Percentiles rank a stretch among this genome's conserved stretches.
These are phyloP conservation scores for Sporisorium sorghi DNA, from an alignment of 1,284 basidiomycete genomes.

Conservation along the genomic window DNA sequence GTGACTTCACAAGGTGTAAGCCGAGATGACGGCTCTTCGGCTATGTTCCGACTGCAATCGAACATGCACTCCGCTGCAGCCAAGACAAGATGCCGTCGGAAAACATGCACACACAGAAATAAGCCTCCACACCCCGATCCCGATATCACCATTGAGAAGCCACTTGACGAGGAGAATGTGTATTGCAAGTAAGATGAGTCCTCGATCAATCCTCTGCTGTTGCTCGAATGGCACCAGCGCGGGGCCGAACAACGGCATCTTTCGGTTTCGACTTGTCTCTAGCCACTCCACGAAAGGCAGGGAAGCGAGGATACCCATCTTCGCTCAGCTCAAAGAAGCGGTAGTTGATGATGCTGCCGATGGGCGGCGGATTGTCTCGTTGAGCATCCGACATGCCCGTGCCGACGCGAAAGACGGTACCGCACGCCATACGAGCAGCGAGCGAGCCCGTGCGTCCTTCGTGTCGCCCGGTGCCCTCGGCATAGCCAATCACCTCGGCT, in stretches of 20 bases:
- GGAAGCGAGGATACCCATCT: constrained; percentile 73
- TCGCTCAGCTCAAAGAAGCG: constrained; percentile 77
- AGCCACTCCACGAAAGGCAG: constrained; percentile 74
- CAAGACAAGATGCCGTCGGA: neutral
- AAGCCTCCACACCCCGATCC: neutral
- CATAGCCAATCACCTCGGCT: constrained; percentile 75
- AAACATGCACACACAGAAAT: neutral
- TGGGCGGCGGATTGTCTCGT: constrained; percentile 68
- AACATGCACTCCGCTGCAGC: neutral
- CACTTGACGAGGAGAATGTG: no score
- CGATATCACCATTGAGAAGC: no score
- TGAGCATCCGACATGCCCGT: constrained; percentile 60
- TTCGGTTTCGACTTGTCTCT: constrained; percentile 52
- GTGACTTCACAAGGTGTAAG: neutral
- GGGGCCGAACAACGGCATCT: constrained; percentile 52
- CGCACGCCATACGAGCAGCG: constrained; percentile 76
- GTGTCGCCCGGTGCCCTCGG: constrained; percentile 74
- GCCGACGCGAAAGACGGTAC: constrained; percentile 70
- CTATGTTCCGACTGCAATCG: neutral
- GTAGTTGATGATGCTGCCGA: constrained; percentile 75
- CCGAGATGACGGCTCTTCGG: neutral
- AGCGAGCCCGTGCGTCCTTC: constrained; percentile 74
- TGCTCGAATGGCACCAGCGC: constrained; percentile 17
- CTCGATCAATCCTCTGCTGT: constrained; percentile 9
- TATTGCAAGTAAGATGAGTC: neutral